Conservation (phyloP, 768 basidiomycete species). For the Rossbeevera mucosa region DNA sequence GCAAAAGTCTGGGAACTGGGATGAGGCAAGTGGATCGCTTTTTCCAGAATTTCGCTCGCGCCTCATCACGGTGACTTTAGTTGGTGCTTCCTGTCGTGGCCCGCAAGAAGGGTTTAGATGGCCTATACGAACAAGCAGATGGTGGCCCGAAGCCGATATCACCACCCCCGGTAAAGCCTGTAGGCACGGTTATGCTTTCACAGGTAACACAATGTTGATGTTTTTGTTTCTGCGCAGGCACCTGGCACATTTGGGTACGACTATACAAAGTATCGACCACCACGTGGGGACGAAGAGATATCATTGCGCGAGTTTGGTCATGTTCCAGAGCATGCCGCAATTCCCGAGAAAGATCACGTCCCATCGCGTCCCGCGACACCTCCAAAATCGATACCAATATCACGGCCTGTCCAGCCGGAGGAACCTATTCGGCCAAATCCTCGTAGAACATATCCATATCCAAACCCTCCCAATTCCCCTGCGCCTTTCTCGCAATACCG, state of each 20-base stretch:
- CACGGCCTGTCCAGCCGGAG: slow-evolving; percentile 26
- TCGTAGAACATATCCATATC: slow-evolving; percentile 4
- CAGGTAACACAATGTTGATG: neutral
- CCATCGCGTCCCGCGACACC: neutral
- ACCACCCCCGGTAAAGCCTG: slow-evolving; percentile 47
- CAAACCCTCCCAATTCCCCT: slow-evolving; percentile 45
- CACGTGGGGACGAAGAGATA: slow-evolving; percentile 43
- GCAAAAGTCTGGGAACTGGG: slow-evolving; percentile 70
- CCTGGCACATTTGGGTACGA: slow-evolving; percentile 83
- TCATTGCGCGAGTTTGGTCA: slow-evolving; percentile 66
- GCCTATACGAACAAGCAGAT: slow-evolving; percentile 61
- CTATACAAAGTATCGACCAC: slow-evolving; percentile 60
- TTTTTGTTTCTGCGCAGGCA: slow-evolving; percentile 41
- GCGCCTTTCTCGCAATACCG: slow-evolving; percentile 62
- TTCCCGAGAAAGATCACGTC: slow-evolving; percentile 9
- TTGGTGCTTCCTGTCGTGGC: slow-evolving; percentile 83
- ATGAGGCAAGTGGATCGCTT: slow-evolving; percentile 52
- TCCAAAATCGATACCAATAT: slow-evolving; percentile 14
- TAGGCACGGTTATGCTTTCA: slow-evolving; percentile 32
- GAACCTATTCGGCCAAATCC: slow-evolving; percentile 25
- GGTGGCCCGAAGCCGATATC: slow-evolving; percentile 60
- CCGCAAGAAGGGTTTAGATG: slow-evolving; percentile 73
- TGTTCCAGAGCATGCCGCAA: slow-evolving; percentile 26
- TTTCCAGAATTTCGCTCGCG: neutral
- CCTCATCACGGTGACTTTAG: slow-evolving; percentile 33